Percentiles rank a stretch among this genome's conserved stretches.
Conservation (phyloP, 2,329 filamentous ascomycete genomes). For the Leptographium flavum region DNA sequence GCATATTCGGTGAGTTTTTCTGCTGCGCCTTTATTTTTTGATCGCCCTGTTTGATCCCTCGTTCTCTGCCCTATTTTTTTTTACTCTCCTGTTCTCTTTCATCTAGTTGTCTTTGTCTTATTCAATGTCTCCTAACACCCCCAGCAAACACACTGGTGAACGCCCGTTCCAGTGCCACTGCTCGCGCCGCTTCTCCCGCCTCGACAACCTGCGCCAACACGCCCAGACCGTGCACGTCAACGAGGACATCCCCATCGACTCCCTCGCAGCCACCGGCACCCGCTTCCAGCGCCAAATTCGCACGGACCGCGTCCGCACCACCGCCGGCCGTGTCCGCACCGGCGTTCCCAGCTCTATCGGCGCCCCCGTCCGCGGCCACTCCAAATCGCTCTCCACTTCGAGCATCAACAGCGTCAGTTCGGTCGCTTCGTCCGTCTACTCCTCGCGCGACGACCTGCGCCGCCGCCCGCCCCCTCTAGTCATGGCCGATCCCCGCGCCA, state of each 20-base stretch:
- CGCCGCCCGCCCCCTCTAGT: conserved; percentile 69
- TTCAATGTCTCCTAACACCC: conserved; percentile 3
- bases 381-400: conserved; percentile 72
- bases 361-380: conserved; percentile 62
- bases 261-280: conserved; percentile 81
- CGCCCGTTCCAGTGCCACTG: conserved; percentile 95
- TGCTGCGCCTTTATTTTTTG: not conserved
- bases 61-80: no score
- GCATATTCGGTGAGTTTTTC: conserved; percentile 61
- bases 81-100: not conserved
- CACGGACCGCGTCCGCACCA: conserved; percentile 60
- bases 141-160: conserved; percentile 91
- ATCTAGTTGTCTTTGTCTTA: not conserved
- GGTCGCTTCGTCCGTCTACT: conserved; percentile 54
- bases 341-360: conserved; percentile 63
- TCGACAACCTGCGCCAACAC: conserved; percentile 93
- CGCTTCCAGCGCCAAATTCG: conserved; percentile 85
- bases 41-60: no score
- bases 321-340: conserved; percentile 57
- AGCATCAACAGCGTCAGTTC: conserved; percentile 63
- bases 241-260: conserved; percentile 89
- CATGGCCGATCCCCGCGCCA: conserved; percentile 60
- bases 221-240: conserved; percentile 96
- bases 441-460: conserved; percentile 49
- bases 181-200: conserved; percentile 76